Base-by-base conservation (phyloP, 768 basidiomycete genomes). In the Suillus luteus region DNA sequence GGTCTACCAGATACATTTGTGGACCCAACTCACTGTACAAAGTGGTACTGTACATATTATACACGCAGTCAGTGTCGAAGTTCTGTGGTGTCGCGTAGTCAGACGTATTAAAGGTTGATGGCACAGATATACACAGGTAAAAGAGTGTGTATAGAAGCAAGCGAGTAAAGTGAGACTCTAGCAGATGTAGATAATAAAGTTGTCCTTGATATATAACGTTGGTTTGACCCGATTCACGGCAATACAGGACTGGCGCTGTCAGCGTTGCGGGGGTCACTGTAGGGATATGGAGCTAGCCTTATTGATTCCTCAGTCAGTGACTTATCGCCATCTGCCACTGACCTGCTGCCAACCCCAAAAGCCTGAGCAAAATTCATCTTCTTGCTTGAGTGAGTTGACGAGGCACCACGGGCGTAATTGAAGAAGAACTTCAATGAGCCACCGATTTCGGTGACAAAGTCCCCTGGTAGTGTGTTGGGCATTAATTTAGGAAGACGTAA, bases 371-470 rank as follows among this genome's bases (percentile, higher is more conserved):
- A 79, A 64, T 75, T 66, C 70, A 66, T 68, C 60, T 71, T 75
- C 52, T 72, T 73, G 61, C 67, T 73, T 15, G 54, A 62, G 33
- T 63, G 69, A 48, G 72, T 65, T 48, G 69, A 24, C 44, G 76
- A 72, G 54, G 75, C 75, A 63, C 81, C 73, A 3, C 72, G 74
- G 33, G 62, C 12, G 66, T 73, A 79, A 68, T 79, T 76, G 62
- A 83, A 67, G 76, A 88, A 92, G 78, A 85, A 93, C 61, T 77
- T 79, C 64, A 91, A 64, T 2, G 91, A 91, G 62, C 78, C 73
- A 37, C 71, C 70, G 22, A 93, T 92, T 75, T 95, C 93, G 55
- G 76, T 52, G 1, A 72, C 67, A 69, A 93, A 92, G 71, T 94
- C 92, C 65, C 77, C 88, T 89, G 61, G 40, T 52, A 51, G 52